Evolutionary conservation across 768 basidiomycete species (phyloP), one percentile per base, ranked within the genome.

Genomic region (Leccinum arenicola): DNA sequence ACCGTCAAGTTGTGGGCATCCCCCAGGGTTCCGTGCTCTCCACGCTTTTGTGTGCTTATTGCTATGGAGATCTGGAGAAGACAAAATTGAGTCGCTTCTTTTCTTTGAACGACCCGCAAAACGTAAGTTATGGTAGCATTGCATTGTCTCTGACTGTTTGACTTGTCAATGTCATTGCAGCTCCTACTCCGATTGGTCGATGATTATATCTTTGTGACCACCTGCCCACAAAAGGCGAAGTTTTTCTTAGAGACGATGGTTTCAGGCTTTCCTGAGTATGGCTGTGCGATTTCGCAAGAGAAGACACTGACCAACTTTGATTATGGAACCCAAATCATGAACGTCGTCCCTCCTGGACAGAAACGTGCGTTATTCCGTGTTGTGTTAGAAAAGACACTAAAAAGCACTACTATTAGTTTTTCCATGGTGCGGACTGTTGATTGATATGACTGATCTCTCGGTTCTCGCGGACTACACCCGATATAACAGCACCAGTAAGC

Each of bases 11-110:
- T 17, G 83, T 92, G 33, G 97, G 97, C 3, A 99, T 99, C 21
- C 96, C 97, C 1, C 97, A 99, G 73, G 97, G 97, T 21, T 98
- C 95, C 2, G 85, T 95, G 19, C 75, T 98, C n/a, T 97, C 95
- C 6, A 83, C 90, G 0, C 69, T 98, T n/a, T 76, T 99, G 2
- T 99, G 97, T 70, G 89, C 91, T 1, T 91, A 95, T 73, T 97
- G 93, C 71, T 99, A 98, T 64, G 95, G 93, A 6, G 88, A 96
- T 67, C 78, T 99, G 60, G 97, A 98, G 73, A 81, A 75, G 31
- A 76, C 68, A 7, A 79, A 83, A 48, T 40, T 72, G 47, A 25
- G 54, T 19, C 59, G 51, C 57, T 75, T 78, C 27, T 71, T 75
- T 43, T 85, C 89, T 61, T 82, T 80, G 2, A 69, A 81, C 3